phyloP scores from a whole-genome alignment of 129 eudicot species.

The Artemisia annua region DNA sequence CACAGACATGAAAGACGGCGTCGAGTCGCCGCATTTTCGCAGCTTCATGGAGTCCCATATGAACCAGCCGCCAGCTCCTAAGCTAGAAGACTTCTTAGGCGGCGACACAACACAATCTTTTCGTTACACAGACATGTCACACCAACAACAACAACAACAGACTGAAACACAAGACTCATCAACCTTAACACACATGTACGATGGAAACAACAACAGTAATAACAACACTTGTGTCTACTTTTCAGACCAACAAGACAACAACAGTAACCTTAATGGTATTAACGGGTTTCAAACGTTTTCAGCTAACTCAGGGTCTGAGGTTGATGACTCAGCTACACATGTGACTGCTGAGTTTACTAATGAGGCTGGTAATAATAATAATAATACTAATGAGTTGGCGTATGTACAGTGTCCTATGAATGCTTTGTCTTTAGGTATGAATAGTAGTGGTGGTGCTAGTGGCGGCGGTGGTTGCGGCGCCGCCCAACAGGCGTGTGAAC shows the following conservation, averaged over 20 bases:
- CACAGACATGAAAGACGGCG: constrained; percentile 20
- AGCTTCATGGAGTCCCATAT: constrained; percentile 50
- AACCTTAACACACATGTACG: constrained; percentile 79
- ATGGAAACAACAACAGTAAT: constrained; percentile 29
- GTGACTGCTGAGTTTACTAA: constrained; percentile 46
- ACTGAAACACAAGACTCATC: constrained; percentile 89
- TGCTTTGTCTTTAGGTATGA: constrained; percentile 57
- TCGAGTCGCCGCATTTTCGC: constrained; percentile 37
- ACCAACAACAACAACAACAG: not conserved
- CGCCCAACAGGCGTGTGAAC: constrained; percentile 6
- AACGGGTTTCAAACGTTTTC: constrained; percentile 77
- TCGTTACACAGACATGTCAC: constrained; percentile 42
- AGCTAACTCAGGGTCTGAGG: constrained; percentile 93
- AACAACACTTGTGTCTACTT: constrained; percentile 37
- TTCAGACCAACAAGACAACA: constrained; percentile 50
- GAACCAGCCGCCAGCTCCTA: constrained; percentile 63
- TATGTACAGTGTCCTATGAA: constrained; percentile 44
- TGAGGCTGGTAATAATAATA: constrained; percentile 47
- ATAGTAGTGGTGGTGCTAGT: not conserved
- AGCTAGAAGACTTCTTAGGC: constrained; percentile 87
- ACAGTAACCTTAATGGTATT: constrained; percentile 34
- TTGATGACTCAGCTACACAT: constrained; percentile 72
- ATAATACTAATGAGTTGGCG: constrained; percentile 46
- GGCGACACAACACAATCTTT: constrained; percentile 40
- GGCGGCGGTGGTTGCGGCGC: constrained; percentile 3